phyloP scores from a whole-genome alignment of 2,329 filamentous ascomycete species.

The Fusarium sp. region DNA sequence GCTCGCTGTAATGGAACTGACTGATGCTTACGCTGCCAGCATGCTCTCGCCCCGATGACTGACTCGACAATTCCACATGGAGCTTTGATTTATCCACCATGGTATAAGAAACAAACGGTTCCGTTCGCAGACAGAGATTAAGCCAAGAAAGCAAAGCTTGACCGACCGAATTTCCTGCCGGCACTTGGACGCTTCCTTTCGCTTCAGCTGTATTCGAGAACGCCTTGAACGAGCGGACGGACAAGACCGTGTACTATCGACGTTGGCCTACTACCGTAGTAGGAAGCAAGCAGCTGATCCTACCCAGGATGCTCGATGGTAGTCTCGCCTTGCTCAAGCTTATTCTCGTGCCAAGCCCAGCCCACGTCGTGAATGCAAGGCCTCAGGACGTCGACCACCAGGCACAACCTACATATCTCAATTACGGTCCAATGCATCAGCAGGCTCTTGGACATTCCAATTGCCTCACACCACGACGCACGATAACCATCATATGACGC shows the following conservation, averaged over 20 bases:
- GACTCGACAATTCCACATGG: constrained; percentile 31
- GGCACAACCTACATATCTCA: background rate
- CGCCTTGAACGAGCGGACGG: constrained; percentile 1
- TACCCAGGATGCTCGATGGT: constrained; percentile 11
- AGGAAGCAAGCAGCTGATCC: constrained; percentile 2
- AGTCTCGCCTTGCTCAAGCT: constrained; percentile 4
- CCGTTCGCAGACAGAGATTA: constrained; percentile 25
- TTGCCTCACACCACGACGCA: constrained; percentile 30
- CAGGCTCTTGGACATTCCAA: constrained; percentile 27
- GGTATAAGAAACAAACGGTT: constrained; percentile 20
- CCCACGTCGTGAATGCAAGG: constrained; percentile 22
- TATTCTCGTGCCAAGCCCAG: constrained; percentile 21
- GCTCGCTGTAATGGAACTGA: background rate
- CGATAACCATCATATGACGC: constrained; percentile 29
- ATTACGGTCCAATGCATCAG: constrained; percentile 5
- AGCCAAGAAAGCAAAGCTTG: constrained; percentile 16
- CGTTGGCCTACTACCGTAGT: background rate
- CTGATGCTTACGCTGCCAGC: constrained; percentile 6
- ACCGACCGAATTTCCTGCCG: constrained; percentile 13
- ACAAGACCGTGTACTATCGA: constrained; percentile 9
- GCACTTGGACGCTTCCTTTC: constrained; percentile 9
- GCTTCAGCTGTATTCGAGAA: constrained; percentile 29
- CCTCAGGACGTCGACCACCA: constrained; percentile 11
- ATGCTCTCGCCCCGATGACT: constrained; percentile 8
- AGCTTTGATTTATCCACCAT: constrained; percentile 15